These are phyloP conservation scores for Lasiodiplodia hormozganensis DNA, from an alignment of 2,329 filamentous ascomycete genomes.

Conservation along the genomic window DNA sequence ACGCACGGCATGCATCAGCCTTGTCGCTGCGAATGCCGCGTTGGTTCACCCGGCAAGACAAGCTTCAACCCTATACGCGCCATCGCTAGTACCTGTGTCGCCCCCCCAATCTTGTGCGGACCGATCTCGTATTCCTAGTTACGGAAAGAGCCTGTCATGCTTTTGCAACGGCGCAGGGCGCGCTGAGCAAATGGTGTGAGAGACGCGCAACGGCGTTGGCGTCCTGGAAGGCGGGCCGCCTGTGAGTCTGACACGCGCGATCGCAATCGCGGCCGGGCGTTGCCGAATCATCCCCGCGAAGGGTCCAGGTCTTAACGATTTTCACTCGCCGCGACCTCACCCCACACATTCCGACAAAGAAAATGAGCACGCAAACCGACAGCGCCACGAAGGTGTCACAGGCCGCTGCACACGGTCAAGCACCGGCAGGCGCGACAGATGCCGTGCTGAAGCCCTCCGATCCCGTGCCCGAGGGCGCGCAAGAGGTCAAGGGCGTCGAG, in stretches of 20 bases:
- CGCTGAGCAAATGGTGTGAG: conserved; percentile 12
- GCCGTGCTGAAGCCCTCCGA: conserved; percentile 87
- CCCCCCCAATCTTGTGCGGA: conserved; percentile 9
- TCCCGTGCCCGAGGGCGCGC: conserved; percentile 78
- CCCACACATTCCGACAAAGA: conserved; percentile 24
- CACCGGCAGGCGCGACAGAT: conserved; percentile 63
- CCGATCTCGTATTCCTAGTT: conserved; percentile 17
- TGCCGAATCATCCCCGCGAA: conserved; percentile 22
- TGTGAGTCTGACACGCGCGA: conserved; percentile 17
- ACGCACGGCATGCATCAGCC: background rate
- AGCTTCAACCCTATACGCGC: conserved; percentile 14
- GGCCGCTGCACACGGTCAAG: conserved; percentile 31
- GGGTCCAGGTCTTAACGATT: conserved; percentile 17
- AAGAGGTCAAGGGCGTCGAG: conserved; percentile 87
- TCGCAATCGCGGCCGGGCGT: conserved; percentile 19
- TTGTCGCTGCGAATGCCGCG: background rate
- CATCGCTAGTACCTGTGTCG: background rate
- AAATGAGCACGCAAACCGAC: conserved; percentile 19
- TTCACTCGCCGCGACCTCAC: conserved; percentile 22
- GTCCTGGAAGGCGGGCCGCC: background rate
- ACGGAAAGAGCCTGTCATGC: background rate
- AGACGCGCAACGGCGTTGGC: conserved; percentile 16
- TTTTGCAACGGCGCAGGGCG: conserved; percentile 1
- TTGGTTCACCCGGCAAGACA: conserved; percentile 1
- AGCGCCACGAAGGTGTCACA: conserved; percentile 10